These are phyloP conservation scores for Zygoascus bituminiphila DNA, from an alignment of 805 yeast genomes.

Conservation along the genomic window DNA sequence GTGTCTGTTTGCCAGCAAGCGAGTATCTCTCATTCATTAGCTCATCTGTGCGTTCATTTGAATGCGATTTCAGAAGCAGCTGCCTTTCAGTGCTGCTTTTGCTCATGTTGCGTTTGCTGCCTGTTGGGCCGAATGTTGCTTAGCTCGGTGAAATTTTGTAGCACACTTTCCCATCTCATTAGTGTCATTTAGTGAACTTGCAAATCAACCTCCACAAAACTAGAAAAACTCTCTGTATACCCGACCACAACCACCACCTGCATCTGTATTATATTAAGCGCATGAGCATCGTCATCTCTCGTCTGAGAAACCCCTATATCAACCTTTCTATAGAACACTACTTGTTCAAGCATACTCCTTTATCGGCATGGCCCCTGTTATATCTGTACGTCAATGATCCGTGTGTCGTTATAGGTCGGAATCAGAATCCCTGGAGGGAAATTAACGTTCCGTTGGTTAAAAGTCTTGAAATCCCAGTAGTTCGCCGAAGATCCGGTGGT, in stretches of 20 bases:
- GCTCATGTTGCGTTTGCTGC: too few species aligned
- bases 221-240: too few species aligned
- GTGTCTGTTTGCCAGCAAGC: constrained; percentile 29
- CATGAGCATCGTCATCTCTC: constrained; percentile 43
- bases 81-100: constrained; percentile 17
- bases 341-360: constrained; percentile 58
- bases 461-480: constrained; percentile 47
- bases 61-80: constrained; percentile 26
- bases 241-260: too few species aligned
- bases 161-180: too few species aligned
- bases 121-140: too few species aligned
- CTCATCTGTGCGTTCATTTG: constrained; percentile 25
- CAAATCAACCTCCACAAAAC: too few species aligned
- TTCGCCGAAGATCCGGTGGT: constrained; percentile 86
- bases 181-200: too few species aligned
- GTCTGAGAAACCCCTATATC: constrained; percentile 53
- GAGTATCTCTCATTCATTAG: constrained; percentile 32
- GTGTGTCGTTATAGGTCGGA: constrained; percentile 91
- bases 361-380: constrained; percentile 34
- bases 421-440: constrained; percentile 93
- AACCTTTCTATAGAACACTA: constrained; percentile 80
- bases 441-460: constrained; percentile 51
- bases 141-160: not conserved
- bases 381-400: constrained; percentile 69
- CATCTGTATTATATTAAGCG: too few species aligned